phyloP scores from a whole-genome alignment of 129 eudicot genomes.

The Rutidosis leptorrhynchoides region DNA sequence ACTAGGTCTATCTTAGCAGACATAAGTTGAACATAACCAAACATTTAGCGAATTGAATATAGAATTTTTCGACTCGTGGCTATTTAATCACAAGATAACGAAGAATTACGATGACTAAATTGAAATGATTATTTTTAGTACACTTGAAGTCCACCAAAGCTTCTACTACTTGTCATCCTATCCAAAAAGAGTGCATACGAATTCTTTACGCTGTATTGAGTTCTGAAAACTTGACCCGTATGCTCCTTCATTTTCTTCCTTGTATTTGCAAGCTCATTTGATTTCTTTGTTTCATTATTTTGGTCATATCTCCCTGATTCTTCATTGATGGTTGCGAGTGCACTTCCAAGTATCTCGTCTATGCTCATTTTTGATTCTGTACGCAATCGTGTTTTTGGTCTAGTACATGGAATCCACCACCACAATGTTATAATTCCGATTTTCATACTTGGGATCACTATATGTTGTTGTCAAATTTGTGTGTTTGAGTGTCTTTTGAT shows the following conservation, averaged over 20 bases:
- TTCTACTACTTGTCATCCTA: constrained; percentile 55
- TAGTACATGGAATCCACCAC: constrained; percentile 44
- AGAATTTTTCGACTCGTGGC: too few relatives aligned
- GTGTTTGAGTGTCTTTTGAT: not conserved
- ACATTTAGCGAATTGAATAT: not conserved
- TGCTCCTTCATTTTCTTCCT: constrained; percentile 34
- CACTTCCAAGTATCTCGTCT: constrained; percentile 47
- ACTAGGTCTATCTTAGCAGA: too few relatives aligned
- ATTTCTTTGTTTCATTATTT: constrained; percentile 12
- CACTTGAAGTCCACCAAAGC: constrained; percentile 44
- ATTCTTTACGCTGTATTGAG: constrained; percentile 50
- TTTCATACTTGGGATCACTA: constrained; percentile 23
- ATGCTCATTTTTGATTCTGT: constrained; percentile 45
- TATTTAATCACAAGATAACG: not conserved
- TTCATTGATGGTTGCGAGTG: constrained; percentile 47
- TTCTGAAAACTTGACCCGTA: constrained; percentile 33
- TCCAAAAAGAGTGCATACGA: constrained; percentile 61
- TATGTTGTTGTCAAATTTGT: not conserved
- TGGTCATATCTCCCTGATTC: constrained; percentile 45
- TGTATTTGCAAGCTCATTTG: constrained; percentile 12
- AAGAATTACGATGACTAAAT: not conserved
- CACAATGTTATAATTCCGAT: constrained; percentile 36
- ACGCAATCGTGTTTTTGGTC: constrained; percentile 29
- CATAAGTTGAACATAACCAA: too few relatives aligned
- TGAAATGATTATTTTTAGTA: constrained; percentile 29